phyloP scores from a whole-genome alignment of 768 basidiomycete species.

The Lactarius evosmus region DNA sequence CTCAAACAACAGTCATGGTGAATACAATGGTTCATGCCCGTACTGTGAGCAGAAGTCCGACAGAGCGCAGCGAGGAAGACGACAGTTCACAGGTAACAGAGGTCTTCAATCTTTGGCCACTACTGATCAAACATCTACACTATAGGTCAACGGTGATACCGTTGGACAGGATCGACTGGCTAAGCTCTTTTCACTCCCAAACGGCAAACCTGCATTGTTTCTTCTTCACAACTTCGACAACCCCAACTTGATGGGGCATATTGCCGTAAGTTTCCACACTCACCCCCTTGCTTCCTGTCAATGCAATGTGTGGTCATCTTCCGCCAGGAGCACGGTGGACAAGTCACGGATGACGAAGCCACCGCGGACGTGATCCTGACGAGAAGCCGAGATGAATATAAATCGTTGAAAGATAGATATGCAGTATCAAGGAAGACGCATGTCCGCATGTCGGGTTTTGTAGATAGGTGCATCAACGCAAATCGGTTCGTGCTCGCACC shows the following conservation, averaged over 20 bases:
- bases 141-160: background rate
- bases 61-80: background rate
- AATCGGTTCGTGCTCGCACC: slow-evolving; percentile 14
- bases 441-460: slow-evolving; percentile 25
- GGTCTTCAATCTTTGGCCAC: background rate
- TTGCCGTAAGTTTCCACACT: slow-evolving; percentile 26
- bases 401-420: slow-evolving; percentile 19
- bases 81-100: background rate
- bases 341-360: slow-evolving; percentile 7
- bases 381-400: slow-evolving; percentile 6
- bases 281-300: background rate
- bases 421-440: slow-evolving; percentile 20
- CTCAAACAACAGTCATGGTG: background rate
- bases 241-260: background rate
- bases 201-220: slow-evolving; percentile 2
- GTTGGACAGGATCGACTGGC: background rate
- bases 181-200: slow-evolving; percentile 15
- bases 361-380: slow-evolving; percentile 23
- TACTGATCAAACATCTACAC: background rate
- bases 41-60: background rate
- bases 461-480: slow-evolving; percentile 20
- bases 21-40: background rate
- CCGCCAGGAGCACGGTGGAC: slow-evolving; percentile 21
- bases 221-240: slow-evolving; percentile 15
- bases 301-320: background rate